These are phyloP conservation scores for Helicocarpus griseus DNA, from an alignment of 2,329 filamentous ascomycete genomes.

Conservation along the genomic window DNA sequence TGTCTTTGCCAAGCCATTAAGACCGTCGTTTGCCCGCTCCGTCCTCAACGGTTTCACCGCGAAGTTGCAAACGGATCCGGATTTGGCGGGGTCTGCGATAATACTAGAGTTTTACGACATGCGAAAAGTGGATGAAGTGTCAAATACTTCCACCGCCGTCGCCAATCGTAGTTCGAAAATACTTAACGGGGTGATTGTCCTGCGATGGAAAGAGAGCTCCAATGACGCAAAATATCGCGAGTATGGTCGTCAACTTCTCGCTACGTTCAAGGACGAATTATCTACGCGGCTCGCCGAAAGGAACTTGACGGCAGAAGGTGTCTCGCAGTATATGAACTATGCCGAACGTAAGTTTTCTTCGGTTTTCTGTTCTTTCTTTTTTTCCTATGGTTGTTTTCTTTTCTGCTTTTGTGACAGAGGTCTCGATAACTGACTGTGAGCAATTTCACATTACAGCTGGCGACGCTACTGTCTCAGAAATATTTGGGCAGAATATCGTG, in stretches of 20 bases:
- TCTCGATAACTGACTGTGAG: slow-evolving; percentile 5
- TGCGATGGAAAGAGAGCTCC: slow-evolving; percentile 27
- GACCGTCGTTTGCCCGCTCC: slow-evolving; percentile 20
- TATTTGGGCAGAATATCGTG: slow-evolving; percentile 37
- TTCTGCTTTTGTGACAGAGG: slow-evolving; percentile 19
- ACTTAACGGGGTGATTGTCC: slow-evolving; percentile 29
- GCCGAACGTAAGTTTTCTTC: slow-evolving; percentile 12
- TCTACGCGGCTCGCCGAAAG: slow-evolving; percentile 10
- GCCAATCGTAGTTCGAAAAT: slow-evolving; percentile 31
- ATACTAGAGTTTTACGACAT: slow-evolving; percentile 33
- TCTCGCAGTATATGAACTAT: slow-evolving; percentile 30
- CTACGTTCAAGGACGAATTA: slow-evolving; percentile 19
- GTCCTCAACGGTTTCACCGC: slow-evolving; percentile 19
- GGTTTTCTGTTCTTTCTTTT: background rate
- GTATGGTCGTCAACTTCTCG: slow-evolving; percentile 27
- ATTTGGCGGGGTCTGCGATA: slow-evolving; percentile 19
- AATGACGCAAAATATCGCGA: slow-evolving; percentile 25
- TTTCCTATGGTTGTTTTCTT: background rate
- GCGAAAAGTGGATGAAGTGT: slow-evolving; percentile 22
- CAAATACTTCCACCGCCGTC: slow-evolving; percentile 29
- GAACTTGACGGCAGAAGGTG: slow-evolving; percentile 9
- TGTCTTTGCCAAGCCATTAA: slow-evolving; percentile 30
- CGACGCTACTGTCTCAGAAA: slow-evolving; percentile 24
- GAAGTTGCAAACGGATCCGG: slow-evolving; percentile 16
- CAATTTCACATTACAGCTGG: slow-evolving; percentile 17